Percentiles rank a stretch among this genome's conserved stretches.
Conservation (phyloP, 106 monocot species). For the Dendrobium chrysotoxum region DNA sequence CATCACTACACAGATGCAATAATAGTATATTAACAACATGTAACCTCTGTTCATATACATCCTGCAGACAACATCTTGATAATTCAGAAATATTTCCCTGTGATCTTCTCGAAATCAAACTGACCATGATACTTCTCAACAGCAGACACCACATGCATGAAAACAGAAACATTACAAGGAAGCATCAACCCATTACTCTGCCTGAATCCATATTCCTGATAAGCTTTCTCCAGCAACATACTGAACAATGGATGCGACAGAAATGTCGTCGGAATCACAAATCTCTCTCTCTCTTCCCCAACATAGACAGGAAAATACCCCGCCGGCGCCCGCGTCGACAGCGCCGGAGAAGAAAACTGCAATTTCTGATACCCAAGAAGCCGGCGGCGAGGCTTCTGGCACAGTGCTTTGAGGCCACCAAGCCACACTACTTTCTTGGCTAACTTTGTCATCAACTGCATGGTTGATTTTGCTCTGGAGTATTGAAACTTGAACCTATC, state of each 20-base stretch:
- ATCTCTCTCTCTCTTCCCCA: constrained; percentile 23
- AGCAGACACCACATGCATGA: constrained; percentile 15
- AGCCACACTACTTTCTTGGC: background rate
- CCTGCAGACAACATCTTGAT: background rate
- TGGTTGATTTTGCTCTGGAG: background rate
- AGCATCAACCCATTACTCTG: constrained; percentile 14
- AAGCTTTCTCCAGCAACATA: constrained; percentile 21
- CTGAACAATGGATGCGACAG: constrained; percentile 26
- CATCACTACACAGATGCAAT: too few relatives aligned
- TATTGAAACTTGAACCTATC: background rate
- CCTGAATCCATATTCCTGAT: constrained; percentile 19
- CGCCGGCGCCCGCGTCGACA: background rate
- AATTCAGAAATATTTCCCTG: background rate
- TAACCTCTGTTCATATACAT: background rate
- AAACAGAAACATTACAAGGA: constrained; percentile 18
- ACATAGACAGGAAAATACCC: constrained; percentile 27
- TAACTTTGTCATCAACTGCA: background rate
- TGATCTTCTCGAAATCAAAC: constrained; percentile 11
- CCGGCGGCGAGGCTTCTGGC: background rate
- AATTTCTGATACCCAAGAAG: background rate
- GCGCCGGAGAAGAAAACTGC: background rate
- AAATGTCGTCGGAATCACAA: constrained; percentile 16
- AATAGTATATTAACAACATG: background rate
- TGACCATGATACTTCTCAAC: constrained; percentile 16
- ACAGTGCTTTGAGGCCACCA: background rate